Base-by-base conservation (phyloP, 306 rosid genomes). In the Cucurbita pepo region DNA sequence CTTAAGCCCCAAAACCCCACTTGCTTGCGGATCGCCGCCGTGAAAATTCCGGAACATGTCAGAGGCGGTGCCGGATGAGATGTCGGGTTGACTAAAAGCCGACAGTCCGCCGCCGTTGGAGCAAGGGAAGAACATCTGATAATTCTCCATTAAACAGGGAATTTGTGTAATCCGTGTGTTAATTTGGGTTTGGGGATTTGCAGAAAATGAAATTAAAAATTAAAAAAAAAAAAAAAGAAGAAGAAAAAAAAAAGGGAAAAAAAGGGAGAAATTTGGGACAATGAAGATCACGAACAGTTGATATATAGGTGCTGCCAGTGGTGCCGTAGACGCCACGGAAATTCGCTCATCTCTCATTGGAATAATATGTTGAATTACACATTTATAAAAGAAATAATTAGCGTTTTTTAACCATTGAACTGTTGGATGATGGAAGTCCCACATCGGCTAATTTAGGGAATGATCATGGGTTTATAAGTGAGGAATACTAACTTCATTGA, bases 1-100 rank as follows among this genome's bases (percentile, higher is more conserved):
- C 55, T 37, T 56, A 66, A 55, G 5, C 45, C 18, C 30, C 13
- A 71, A 44, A 7, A 83, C 58, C 44, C 83, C 86, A 77, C 79
- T 76, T 12, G 84, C 34, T 16, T 44, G 18, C 18, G 10, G 9
- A 6, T 65, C 54, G 14, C 37, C 71, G 8, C 50, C 51, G 8
- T 38, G 48, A n/a, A 63, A 63, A 80, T 21, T 76, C 70, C 61
- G 77, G 7, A 51, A 47, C 7, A 69, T 10, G 8, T 13, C 43
- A 30, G 73, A 47, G 6, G 4, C 43, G 15, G 16, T 3, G 37
- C 16, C 13, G 41, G 73, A 48, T 3, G 75, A 38, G 14, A 55
- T 19, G 44, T 40, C 50, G 7, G 37, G 15, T 1, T 56, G 60
- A 51, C 34, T 47, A 25, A 48, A 30, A 11, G 51, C 18, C 8